A percentile compares a stretch with the other conserved stretches of the same genome.
Evolutionary conservation across 2,329 filamentous ascomycete genomes (phyloP).

Genomic region (Aureobasidium lini): DNA sequence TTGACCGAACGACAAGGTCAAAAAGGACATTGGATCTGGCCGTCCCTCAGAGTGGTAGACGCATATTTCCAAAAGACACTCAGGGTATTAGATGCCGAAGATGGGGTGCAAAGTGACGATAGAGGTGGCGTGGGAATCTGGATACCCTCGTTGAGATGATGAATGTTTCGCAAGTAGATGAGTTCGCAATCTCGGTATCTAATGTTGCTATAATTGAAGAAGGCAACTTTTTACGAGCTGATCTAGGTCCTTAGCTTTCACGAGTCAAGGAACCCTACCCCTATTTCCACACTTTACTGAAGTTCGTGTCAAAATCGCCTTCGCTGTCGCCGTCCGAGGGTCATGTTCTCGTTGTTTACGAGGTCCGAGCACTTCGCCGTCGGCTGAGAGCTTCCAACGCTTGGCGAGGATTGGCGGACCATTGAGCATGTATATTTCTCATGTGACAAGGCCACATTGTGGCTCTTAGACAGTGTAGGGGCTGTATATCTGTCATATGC

Average conservation of each 20-base stretch:
- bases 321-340: not conserved
- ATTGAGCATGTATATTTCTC: conserved; percentile 10
- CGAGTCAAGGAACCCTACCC: not conserved
- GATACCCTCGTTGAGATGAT: conserved; percentile 21
- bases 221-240: not conserved
- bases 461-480: not conserved
- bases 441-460: not conserved
- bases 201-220: not conserved
- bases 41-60: conserved; percentile 71
- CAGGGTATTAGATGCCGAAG: conserved; percentile 70
- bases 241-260: not conserved
- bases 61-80: conserved; percentile 90
- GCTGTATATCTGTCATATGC: not conserved
- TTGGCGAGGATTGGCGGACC: conserved; percentile 5
- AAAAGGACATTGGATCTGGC: conserved; percentile 59
- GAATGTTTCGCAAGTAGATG: conserved; percentile 3
- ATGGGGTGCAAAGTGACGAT: conserved; percentile 53
- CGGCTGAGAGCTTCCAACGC: not conserved
- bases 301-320: not conserved
- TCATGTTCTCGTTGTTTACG: not conserved
- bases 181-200: not conserved
- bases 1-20: conserved; percentile 11
- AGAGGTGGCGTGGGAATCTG: conserved; percentile 44
- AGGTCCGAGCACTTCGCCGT: not conserved
- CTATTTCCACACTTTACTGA: not conserved